Evolutionary conservation across 768 basidiomycete species (phyloP).

Genomic region (Pleurotus tuoliensis): DNA sequence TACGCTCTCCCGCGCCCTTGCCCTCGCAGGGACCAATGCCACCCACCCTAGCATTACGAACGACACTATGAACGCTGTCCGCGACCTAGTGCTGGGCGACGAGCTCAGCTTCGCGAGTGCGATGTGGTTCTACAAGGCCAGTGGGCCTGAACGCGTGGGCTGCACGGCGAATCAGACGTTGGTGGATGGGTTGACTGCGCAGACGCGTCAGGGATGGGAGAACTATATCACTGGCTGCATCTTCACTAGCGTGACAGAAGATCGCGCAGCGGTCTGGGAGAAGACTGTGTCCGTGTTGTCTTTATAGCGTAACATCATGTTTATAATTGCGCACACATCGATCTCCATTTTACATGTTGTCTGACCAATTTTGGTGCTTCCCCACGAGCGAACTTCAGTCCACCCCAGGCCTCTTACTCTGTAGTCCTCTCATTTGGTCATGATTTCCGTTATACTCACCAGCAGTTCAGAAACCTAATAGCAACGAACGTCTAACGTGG

Average conservation of each 20-base stretch:
- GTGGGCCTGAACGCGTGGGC: neutral
- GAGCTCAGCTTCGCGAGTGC: slow-evolving; percentile 9
- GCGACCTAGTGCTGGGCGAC: slow-evolving; percentile 2
- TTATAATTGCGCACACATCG: too few relatives aligned
- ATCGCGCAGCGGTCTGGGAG: neutral
- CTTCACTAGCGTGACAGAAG: neutral
- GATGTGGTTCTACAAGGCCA: slow-evolving; percentile 7
- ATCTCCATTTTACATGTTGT: too few relatives aligned
- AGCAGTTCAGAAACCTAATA: too few relatives aligned
- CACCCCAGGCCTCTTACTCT: too few relatives aligned
- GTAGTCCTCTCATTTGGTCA: too few relatives aligned
- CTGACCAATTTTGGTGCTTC: too few relatives aligned
- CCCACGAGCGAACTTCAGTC: too few relatives aligned
- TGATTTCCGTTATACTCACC: too few relatives aligned
- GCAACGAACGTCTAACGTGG: too few relatives aligned
- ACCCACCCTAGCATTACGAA: neutral
- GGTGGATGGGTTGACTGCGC: neutral
- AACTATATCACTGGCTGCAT: slow-evolving; percentile 4
- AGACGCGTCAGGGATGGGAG: slow-evolving; percentile 6
- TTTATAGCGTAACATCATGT: neutral
- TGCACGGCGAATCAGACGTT: neutral
- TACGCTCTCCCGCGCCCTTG: neutral
- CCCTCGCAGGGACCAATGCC: neutral
- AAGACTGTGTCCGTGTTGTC: slow-evolving; percentile 1
- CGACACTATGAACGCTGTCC: slow-evolving; percentile 5